Percentiles rank a stretch among this genome's conserved stretches.
Evolutionary conservation across 1,284 basidiomycete species (phyloP).

Genomic region (Polyporus tsugae): DNA sequence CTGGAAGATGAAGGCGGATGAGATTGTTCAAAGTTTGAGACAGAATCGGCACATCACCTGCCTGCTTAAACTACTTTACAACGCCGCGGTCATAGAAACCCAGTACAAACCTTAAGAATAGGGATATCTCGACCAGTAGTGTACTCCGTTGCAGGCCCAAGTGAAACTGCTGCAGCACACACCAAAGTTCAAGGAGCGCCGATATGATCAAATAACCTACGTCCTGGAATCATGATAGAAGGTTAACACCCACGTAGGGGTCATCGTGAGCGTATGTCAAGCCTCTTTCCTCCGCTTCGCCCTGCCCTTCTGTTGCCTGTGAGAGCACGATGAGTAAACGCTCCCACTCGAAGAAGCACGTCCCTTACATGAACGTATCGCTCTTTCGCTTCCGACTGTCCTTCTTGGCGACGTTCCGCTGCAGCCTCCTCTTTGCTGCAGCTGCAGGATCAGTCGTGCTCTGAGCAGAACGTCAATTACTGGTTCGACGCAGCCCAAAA

Average conservation of each 20-base stretch:
- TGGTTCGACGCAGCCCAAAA: background rate
- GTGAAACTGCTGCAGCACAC: background rate
- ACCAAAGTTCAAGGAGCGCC: background rate
- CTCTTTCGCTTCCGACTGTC: constrained; percentile 85
- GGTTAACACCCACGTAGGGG: background rate
- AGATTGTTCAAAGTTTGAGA: no score
- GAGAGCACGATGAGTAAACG: constrained; percentile 6
- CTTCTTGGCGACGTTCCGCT: constrained; percentile 76
- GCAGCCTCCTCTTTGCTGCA: constrained; percentile 79
- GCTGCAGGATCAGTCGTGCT: constrained; percentile 78
- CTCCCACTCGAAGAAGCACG: background rate
- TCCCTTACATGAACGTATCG: constrained; percentile 61
- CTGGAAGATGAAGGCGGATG: no score
- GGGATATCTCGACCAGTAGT: no score
- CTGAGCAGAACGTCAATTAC: constrained; percentile 38
- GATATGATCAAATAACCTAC: background rate
- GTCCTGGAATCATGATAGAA: background rate
- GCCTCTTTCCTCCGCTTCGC: constrained; percentile 37
- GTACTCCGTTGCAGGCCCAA: background rate
- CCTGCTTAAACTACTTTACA: no score
- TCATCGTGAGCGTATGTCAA: constrained; percentile 4
- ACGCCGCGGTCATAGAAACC: no score
- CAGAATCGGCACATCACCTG: no score
- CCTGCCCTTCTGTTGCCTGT: constrained; percentile 40
- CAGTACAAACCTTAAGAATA: no score